Conservation (phyloP, 2,329 filamentous ascomycete species). For the Fusarium liriodendri region DNA sequence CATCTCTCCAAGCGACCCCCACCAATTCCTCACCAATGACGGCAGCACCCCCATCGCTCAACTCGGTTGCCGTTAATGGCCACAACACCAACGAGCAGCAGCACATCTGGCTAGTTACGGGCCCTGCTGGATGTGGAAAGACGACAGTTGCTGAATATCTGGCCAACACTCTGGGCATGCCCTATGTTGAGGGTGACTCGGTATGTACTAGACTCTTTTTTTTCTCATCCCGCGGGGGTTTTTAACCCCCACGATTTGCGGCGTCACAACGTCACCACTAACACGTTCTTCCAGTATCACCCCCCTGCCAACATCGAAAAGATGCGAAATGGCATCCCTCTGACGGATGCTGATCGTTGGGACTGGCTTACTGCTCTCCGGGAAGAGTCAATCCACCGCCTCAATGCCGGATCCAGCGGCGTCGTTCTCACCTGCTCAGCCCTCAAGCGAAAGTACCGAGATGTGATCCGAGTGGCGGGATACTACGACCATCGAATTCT, state of each 20-base stretch:
- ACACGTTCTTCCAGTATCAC: constrained; percentile 70
- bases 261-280: constrained; percentile 30
- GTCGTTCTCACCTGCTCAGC: constrained; percentile 98
- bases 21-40: constrained; percentile 34
- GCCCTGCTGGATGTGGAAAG: constrained; percentile 84
- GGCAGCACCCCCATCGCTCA: constrained; percentile 38
- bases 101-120: constrained; percentile 85
- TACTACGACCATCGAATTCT: constrained; percentile 79
- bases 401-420: constrained; percentile 69
- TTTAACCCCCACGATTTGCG: constrained; percentile 2
- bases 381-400: constrained; percentile 70
- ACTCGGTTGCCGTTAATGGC: constrained; percentile 47
- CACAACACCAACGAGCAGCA: constrained; percentile 55
- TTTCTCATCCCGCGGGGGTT: not conserved
- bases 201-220: constrained; percentile 57
- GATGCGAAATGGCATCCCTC: constrained; percentile 84
- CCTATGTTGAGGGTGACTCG: constrained; percentile 83
- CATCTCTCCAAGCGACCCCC: constrained; percentile 33
- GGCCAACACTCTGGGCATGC: constrained; percentile 70
- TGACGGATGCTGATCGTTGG: constrained; percentile 96
- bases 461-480: constrained; percentile 84
- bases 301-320: constrained; percentile 86
- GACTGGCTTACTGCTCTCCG: constrained; percentile 91
- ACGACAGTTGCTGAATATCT: constrained; percentile 78
- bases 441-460: constrained; percentile 96